Conservation (phyloP, 2,329 filamentous ascomycete genomes). For the Aspergillus luchuensis region DNA sequence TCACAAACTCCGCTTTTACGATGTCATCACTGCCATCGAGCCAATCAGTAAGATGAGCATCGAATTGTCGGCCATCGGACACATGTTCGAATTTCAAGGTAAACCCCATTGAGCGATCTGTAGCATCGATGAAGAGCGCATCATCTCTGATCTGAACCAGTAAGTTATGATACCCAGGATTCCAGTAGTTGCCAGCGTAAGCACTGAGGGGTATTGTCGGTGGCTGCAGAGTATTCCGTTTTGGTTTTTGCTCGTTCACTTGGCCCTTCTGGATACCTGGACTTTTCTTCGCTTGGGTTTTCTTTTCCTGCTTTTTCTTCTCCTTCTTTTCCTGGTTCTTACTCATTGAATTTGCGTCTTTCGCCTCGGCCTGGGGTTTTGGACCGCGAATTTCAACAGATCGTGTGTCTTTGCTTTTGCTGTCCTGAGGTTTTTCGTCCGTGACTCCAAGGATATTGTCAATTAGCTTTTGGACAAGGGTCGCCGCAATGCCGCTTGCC, state of each 20-base stretch:
- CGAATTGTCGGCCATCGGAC: slow-evolving; percentile 26
- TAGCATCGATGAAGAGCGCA: slow-evolving; percentile 35
- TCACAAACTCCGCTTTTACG: slow-evolving; percentile 23
- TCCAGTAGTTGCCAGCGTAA: slow-evolving; percentile 28
- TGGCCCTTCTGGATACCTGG: neutral
- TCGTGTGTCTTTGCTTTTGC: slow-evolving; percentile 7
- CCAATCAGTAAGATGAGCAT: slow-evolving; percentile 25
- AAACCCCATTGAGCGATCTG: slow-evolving; percentile 35
- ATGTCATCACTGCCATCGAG: slow-evolving; percentile 16
- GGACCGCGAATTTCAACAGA: neutral
- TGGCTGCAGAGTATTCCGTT: slow-evolving; percentile 3
- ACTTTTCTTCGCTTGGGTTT: slow-evolving; percentile 6
- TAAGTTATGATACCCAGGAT: slow-evolving; percentile 31
- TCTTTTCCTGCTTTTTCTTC: slow-evolving; percentile 13
- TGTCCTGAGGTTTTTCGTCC: slow-evolving; percentile 20
- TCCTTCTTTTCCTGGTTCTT: neutral
- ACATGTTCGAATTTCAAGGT: slow-evolving; percentile 36
- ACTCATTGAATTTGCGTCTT: neutral
- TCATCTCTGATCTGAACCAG: slow-evolving; percentile 28
- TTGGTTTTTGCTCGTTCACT: neutral
- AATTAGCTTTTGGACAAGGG: slow-evolving; percentile 27
- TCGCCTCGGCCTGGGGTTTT: neutral
- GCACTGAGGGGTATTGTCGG: slow-evolving; percentile 20
- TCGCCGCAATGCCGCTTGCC: slow-evolving; percentile 13
- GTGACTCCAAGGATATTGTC: slow-evolving; percentile 26